Evolutionary conservation across 2,329 filamentous ascomycete species (phyloP).

Genomic region (Aspergillus felis): DNA sequence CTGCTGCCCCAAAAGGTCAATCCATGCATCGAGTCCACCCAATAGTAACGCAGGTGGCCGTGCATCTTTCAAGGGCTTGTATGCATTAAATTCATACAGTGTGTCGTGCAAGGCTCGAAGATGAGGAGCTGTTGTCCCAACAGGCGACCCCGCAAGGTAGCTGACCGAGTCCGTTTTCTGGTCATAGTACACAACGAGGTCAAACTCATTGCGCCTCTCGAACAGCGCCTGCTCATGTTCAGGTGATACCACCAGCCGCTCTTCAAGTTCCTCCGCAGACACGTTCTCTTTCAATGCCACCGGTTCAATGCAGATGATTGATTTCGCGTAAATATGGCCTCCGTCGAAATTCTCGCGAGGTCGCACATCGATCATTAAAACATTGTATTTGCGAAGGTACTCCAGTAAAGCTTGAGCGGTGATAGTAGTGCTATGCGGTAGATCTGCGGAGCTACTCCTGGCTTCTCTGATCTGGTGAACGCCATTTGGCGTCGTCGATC

Average conservation of each 20-base stretch:
- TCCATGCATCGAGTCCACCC: conserved; percentile 84
- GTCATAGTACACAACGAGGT: conserved; percentile 90
- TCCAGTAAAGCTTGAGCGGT: conserved; percentile 66
- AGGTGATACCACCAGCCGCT: conserved; percentile 46
- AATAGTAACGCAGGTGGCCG: conserved; percentile 70
- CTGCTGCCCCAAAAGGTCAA: conserved; percentile 70
- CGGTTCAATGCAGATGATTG: conserved; percentile 87
- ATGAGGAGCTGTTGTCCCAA: conserved; percentile 48
- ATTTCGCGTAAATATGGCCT: conserved; percentile 81
- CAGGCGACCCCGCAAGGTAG: conserved; percentile 51
- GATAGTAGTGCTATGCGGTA: conserved; percentile 58
- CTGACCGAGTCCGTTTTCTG: conserved; percentile 57
- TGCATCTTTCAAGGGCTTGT: conserved; percentile 63
- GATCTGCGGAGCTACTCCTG: conserved; percentile 45
- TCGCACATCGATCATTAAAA: conserved; percentile 84
- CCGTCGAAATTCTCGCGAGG: conserved; percentile 75
- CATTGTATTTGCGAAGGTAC: conserved; percentile 61
- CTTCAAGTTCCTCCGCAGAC: conserved; percentile 59
- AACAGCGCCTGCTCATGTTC: conserved; percentile 68
- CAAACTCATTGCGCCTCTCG: conserved; percentile 67
- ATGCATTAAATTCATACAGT: conserved; percentile 76
- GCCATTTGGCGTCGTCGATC: conserved; percentile 43
- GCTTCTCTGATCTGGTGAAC: conserved; percentile 33
- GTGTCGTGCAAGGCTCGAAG: conserved; percentile 73
- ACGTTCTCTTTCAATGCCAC: conserved; percentile 66